Conservation (phyloP, 768 basidiomycete species). For the Termitomyces titanicus region DNA sequence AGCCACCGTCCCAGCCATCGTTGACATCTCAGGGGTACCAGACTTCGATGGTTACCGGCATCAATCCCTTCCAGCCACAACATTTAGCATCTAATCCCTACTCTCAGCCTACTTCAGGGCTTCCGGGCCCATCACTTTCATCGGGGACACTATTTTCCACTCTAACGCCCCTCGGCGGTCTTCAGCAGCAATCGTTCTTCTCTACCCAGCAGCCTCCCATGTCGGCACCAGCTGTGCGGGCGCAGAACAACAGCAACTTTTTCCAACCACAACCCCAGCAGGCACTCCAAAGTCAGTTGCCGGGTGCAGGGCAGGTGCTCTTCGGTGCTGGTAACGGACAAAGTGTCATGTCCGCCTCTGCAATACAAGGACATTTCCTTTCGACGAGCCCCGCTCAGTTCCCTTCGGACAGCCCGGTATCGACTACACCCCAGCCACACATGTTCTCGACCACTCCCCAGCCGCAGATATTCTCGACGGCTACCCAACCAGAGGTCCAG, state of each 20-base stretch:
- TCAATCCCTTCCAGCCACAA: slow-evolving; percentile 26
- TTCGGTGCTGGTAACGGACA: slow-evolving; percentile 11
- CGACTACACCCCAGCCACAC: slow-evolving; percentile 19
- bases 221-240: slow-evolving; percentile 11
- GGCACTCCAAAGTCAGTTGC: slow-evolving; percentile 21
- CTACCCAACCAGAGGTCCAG: slow-evolving; percentile 25
- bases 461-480: slow-evolving; percentile 26
- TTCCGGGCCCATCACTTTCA: slow-evolving; percentile 3
- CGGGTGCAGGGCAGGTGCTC: slow-evolving; percentile 6
- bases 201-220: slow-evolving; percentile 20
- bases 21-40: slow-evolving; percentile 13
- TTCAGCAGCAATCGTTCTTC: slow-evolving; percentile 17
- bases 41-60: slow-evolving; percentile 19
- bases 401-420: slow-evolving; percentile 30
- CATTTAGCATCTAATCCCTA: slow-evolving; percentile 25
- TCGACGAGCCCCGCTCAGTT: slow-evolving; percentile 32
- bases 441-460: slow-evolving; percentile 20
- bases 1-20: slow-evolving; percentile 12
- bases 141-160: slow-evolving; percentile 2
- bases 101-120: slow-evolving; percentile 15
- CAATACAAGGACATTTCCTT: slow-evolving; percentile 25
- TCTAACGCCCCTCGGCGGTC: not conserved
- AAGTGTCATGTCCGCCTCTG: slow-evolving; percentile 24
- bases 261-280: slow-evolving; percentile 23
- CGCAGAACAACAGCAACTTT: slow-evolving; percentile 14